Base-by-base conservation (phyloP, 331 rosid species). In the Quercus phellos region DNA sequence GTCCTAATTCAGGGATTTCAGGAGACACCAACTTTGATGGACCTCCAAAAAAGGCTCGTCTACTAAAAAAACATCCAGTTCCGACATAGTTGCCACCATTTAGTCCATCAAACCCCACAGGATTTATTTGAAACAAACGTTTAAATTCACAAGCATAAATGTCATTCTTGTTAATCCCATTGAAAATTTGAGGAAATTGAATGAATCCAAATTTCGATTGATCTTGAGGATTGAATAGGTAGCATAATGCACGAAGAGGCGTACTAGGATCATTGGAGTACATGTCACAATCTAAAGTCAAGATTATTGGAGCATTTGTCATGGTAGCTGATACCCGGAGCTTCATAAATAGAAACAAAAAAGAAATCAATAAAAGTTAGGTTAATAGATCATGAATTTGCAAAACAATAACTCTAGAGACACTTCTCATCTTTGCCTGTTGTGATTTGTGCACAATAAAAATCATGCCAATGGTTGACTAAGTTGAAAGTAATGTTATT, bases 141-240 rank as follows among this genome's bases (percentile, higher is more conserved):
- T 55, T 80, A 53, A 4, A 50, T 12, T 80, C 91, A n/a, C 84
- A 60, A 0, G 67, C 87, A 51, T 88, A 88, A 9, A 76, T 85
- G 76, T 88, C 91, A 4, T 78, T 75, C 51, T 80, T 80, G 66
- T 84, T 85, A 43, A 88, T 74, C 17, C 85, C 85, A 8, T 42
- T 76, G 64, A 74, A 88, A 1, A 74, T 66, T 67, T 88, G 91
- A 8, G 91, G 89, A 27, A 84, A 85, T 0, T 88, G 91, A 64
- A 83, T 35, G 6, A 78, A 85, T 1, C 84, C 87, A 10, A 79
- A 0, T 50, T 73, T 21, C 19, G 42, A 35, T 42, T 4, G 21
- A 17, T 68, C 13, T 38, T 68, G 53, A 12, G 74, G 76, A 26
- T 82, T 85, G 4, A 66, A 55, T 3, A 85, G 61, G 64, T 88